phyloP scores from a whole-genome alignment of 306 rosid species.

The Vigna hirtella region DNA sequence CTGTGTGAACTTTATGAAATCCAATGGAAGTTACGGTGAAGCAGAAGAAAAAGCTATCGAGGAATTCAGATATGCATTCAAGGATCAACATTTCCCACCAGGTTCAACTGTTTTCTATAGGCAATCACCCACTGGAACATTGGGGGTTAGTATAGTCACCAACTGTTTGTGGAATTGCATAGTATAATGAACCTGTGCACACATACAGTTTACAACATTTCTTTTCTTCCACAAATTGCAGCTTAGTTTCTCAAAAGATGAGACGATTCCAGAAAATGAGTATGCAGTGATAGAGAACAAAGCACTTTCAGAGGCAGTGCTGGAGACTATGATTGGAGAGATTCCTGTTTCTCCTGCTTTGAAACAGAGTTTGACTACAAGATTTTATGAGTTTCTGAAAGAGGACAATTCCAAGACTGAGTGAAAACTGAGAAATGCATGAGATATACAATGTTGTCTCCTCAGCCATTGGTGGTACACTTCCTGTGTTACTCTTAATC shows the following conservation, averaged over 20 bases:
- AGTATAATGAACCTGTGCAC: no score
- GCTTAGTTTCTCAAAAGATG: conserved; percentile 78
- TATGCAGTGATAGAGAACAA: conserved; percentile 59
- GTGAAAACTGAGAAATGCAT: neutral
- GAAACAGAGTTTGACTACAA: conserved; percentile 63
- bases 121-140: conserved; percentile 63
- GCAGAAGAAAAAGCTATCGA: conserved; percentile 69
- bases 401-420: neutral
- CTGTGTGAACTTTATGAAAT: conserved; percentile 64
- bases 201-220: neutral
- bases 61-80: conserved; percentile 57
- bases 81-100: conserved; percentile 57
- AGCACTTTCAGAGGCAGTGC: conserved; percentile 63
- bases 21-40: conserved; percentile 64
- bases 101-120: conserved; percentile 73
- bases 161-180: neutral
- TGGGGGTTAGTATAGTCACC: conserved; percentile 55
- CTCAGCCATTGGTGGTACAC: no score
- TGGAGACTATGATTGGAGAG: conserved; percentile 76
- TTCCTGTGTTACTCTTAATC: no score
- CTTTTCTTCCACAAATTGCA: conserved; percentile 11
- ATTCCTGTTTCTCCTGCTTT: conserved; percentile 81
- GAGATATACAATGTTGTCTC: no score
- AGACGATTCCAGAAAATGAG: conserved; percentile 51
- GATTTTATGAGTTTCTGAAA: conserved; percentile 49